Conservation (phyloP, 2,329 filamentous ascomycete species). For the Teratosphaeria zuluensis region DNA sequence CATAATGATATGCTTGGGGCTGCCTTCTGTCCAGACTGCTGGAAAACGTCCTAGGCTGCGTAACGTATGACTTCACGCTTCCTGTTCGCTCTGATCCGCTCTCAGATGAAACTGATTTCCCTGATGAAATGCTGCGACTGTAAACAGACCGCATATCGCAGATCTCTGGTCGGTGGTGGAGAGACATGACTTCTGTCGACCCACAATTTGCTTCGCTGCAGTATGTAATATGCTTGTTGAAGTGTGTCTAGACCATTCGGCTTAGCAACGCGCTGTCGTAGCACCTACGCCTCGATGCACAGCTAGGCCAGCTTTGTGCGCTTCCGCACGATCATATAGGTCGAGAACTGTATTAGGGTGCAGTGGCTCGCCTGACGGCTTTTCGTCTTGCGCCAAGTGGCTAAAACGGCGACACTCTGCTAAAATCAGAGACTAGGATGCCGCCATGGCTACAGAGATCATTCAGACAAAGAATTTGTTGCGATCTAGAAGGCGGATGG, state of each 20-base stretch:
- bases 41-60: constrained; percentile 19
- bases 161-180: constrained; percentile 21
- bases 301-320: not conserved
- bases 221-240: not conserved
- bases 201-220: not conserved
- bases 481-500: not conserved
- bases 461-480: not conserved
- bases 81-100: constrained; percentile 11
- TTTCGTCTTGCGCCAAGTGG: not conserved
- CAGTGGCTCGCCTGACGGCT: not conserved
- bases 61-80: constrained; percentile 19
- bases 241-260: not conserved
- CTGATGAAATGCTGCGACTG: constrained; percentile 12
- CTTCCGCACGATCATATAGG: not conserved
- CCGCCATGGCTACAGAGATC: not conserved
- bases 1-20: constrained; percentile 17
- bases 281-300: not conserved
- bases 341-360: not conserved
- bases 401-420: not conserved
- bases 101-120: constrained; percentile 13
- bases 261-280: not conserved
- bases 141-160: constrained; percentile 22
- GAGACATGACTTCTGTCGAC: constrained; percentile 5
- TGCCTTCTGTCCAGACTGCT: constrained; percentile 14
- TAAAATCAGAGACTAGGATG: not conserved